Base-by-base conservation (phyloP, 2,329 filamentous ascomycete species). In the Mycogone perniciosa region DNA sequence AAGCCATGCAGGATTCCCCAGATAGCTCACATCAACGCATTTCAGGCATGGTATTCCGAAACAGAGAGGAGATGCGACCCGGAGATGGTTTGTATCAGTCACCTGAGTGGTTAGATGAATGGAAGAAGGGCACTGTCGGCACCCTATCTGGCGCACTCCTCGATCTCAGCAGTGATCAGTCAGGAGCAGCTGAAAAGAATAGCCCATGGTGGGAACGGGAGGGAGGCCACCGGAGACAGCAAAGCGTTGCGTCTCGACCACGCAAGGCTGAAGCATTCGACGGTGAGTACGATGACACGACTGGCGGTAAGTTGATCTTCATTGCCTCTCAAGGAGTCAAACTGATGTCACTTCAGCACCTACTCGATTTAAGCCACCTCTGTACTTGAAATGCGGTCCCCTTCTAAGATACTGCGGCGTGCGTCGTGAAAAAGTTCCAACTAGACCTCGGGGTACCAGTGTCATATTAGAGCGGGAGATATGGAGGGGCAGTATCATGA, bases 401-500 rank as follows among this genome's bases (percentile, higher is more conserved):
- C 73, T 99, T 26, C 72, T 99, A 56, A 84, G 93, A 53, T 99
- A 95, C 66, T 92, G 86, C 50, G 93, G 95, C 20, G 82, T 96
- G 39, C 82, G 85, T 38, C 76, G 76, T 37, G 81, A 95, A 68
- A 72, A 75, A 60, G 62, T 71, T 44, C 62, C 71, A 0, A 63
- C 55, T 6, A 59, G 63, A 46, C 44, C 62, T 6, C 61, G 59
- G 38, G 62, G 56, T 26, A 52, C 57, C 9, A 57, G 49, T 56
- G 57, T 62, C 2, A 51, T 62, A 9, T 48, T 62, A 0, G 84
- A 89, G 40, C 80, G 82, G 46, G 89, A 96, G 60, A 83, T 92
- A 20, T 99, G 93, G 93, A 82, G 91, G 65, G 93, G 93, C 5
- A 95, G 84, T 54, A 79, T 97, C 51, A 90, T 99, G 89, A 96